Base-by-base conservation (phyloP, 2,329 filamentous ascomycete species). In the Cordyceps javanica region DNA sequence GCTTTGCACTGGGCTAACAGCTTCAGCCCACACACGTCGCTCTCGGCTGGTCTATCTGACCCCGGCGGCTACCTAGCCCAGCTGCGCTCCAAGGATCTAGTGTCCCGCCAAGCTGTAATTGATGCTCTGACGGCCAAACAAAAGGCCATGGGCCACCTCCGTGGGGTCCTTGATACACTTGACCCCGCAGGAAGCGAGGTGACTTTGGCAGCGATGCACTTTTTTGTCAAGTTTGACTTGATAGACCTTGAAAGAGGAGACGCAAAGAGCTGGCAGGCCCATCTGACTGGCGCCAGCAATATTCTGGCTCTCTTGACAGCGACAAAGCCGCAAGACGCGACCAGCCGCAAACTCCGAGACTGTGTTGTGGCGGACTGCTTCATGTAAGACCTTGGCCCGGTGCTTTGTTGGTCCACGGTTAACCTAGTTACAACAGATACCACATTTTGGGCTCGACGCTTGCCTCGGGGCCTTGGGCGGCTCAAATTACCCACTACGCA, bases 141-240 rank as follows among this genome's bases (percentile, higher is more conserved):
- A 63, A 72, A 71, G 62, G 76, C 76, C 41, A 77, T 79, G 63
- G 71, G 68, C 60, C 71, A 74, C 55, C 66, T 79, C 19, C 72
- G 73, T 42, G 64, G 62, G 25, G 70, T 76, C 14, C 67, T 79
- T 11, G 69, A 74, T 21, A 69, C 72, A 19, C 64, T 70, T 39
- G 69, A 74, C 54, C 66, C 71, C 7, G 71, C 68, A 1, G 74
- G 74, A n/a, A 75, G 72, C 46, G 76, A 79, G 60, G 74, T 78
- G 32, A 67, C 77, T 28, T 67, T 80, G 16, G 77, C 77, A 9
- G 76, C 77, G 2, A 73, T 78, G 58, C 72, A 79, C 51, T 79
- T 80, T 64, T 79, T 80, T 58, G 71, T 80, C 66, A 78, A 78
- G 59, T 77, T 80, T 59, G 71, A 79, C 52, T 68, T 80, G n/a